Conservation (phyloP, 108 stramenopile genomes). For the Conticribra guillardii region DNA sequence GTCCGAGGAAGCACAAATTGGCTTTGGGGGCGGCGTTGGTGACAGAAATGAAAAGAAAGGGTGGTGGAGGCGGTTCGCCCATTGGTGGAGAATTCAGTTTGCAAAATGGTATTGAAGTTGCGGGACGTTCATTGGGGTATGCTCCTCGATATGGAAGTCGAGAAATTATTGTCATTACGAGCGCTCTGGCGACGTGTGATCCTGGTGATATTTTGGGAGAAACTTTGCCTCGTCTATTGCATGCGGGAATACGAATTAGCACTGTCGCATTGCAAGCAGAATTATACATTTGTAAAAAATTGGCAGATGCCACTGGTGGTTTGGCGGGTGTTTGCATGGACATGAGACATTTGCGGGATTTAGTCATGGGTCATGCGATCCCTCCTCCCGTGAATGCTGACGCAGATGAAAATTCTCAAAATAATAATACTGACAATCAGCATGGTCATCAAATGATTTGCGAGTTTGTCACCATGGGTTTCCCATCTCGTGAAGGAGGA, state of each 20-base stretch:
- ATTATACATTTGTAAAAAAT: slow-evolving; percentile 77
- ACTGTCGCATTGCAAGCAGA: slow-evolving; percentile 77
- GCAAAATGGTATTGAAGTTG: slow-evolving; percentile 91
- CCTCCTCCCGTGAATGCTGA: slow-evolving; percentile 64
- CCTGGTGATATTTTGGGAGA: slow-evolving; percentile 78
- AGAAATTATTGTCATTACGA: slow-evolving; percentile 78
- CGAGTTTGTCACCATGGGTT: slow-evolving; percentile 89
- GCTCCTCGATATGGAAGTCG: slow-evolving; percentile 82
- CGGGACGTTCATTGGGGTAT: slow-evolving; percentile 83
- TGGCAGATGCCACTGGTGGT: slow-evolving; percentile 82
- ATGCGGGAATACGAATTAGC: slow-evolving; percentile 73
- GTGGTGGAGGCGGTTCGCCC: slow-evolving; percentile 18
- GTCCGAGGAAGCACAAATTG: slow-evolving; percentile 67
- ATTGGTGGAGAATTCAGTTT: slow-evolving; percentile 80
- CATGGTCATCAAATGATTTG: slow-evolving; percentile 43
- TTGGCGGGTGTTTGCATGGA: slow-evolving; percentile 80
- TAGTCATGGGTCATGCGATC: slow-evolving; percentile 69
- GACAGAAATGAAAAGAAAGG: slow-evolving; percentile 36
- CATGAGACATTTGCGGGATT: slow-evolving; percentile 69
- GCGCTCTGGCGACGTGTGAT: slow-evolving; percentile 81
- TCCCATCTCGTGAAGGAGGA: slow-evolving; percentile 69
- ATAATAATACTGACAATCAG: slow-evolving; percentile 4
- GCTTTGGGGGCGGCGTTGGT: slow-evolving; percentile 63
- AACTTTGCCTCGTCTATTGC: slow-evolving; percentile 66
- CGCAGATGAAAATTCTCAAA: slow-evolving; percentile 15